A percentile compares a stretch with the other conserved stretches of the same genome.
Evolutionary conservation across 2,329 filamentous ascomycete species (phyloP).

Genomic region (Fusarium avenaceum): DNA sequence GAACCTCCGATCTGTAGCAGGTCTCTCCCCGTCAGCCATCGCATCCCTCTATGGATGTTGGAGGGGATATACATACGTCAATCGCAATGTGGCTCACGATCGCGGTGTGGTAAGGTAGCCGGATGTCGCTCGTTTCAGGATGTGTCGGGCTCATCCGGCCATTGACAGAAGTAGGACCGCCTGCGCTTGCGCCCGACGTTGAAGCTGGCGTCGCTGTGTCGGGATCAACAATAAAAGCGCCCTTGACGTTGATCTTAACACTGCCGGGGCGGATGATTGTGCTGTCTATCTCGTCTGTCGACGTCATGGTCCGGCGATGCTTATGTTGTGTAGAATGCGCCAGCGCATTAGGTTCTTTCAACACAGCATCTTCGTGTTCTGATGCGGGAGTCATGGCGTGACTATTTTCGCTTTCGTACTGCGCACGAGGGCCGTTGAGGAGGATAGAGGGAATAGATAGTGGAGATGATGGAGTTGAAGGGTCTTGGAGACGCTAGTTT

Average conservation of each 20-base stretch:
- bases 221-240: conserved; percentile 95
- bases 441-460: conserved; percentile 21
- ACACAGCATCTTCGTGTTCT: conserved; percentile 44
- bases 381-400: conserved; percentile 46
- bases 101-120: conserved; percentile 94
- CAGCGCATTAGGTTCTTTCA: conserved; percentile 26
- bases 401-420: conserved; percentile 1
- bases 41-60: conserved; percentile 21
- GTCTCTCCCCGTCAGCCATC: conserved; percentile 28
- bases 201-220: conserved; percentile 69
- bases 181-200: conserved; percentile 48
- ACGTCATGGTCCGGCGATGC: conserved; percentile 57
- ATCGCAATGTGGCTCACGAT: conserved; percentile 97
- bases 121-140: conserved; percentile 88
- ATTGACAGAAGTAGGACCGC: conserved; percentile 48
- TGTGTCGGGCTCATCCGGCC: conserved; percentile 64
- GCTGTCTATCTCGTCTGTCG: conserved; percentile 70
- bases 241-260: conserved; percentile 95
- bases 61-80: conserved; percentile 74
- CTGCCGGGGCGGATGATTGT: conserved; percentile 74
- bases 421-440: conserved; percentile 17
- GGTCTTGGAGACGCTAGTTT: conserved; percentile 17
- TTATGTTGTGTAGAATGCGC: conserved; percentile 35
- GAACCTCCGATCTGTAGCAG: conserved; percentile 86
- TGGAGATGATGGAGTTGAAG: conserved; percentile 38